Conservation (phyloP, 108 stramenopile species). For the Nannochloropsis gaditana region DNA sequence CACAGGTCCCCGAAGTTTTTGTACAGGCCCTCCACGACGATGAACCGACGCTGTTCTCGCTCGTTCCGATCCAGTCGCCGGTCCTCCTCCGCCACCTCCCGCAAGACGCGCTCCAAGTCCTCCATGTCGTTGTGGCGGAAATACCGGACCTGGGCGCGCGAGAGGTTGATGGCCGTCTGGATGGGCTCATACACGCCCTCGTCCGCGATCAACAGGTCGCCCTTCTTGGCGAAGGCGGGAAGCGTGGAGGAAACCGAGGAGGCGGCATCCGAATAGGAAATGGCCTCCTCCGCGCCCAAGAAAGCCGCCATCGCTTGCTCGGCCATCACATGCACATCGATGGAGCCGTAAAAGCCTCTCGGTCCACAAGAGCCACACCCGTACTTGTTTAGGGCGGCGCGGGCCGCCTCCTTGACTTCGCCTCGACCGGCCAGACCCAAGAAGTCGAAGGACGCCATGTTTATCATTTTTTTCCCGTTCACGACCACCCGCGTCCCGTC, state of each 20-base stretch:
- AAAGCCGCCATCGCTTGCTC: slow-evolving; percentile 76
- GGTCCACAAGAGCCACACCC: slow-evolving; percentile 97
- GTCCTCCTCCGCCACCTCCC: slow-evolving; percentile 63
- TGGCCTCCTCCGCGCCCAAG: slow-evolving; percentile 76
- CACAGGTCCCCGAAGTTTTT: slow-evolving; percentile 83
- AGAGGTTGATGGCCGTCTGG: slow-evolving; percentile 75
- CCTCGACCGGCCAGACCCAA: slow-evolving; percentile 42
- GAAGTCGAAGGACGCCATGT: slow-evolving; percentile 67
- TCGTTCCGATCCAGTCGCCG: slow-evolving; percentile 60
- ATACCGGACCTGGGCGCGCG: slow-evolving; percentile 75
- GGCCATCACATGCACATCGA: slow-evolving; percentile 80
- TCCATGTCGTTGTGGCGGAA: slow-evolving; percentile 95
- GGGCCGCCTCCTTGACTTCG: slow-evolving; percentile 61
- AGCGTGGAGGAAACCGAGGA: slow-evolving; percentile 68
- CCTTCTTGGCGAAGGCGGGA: slow-evolving; percentile 95
- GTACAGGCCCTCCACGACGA: slow-evolving; percentile 94
- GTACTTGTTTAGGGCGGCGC: slow-evolving; percentile 62
- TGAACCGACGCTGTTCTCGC: slow-evolving; percentile 87
- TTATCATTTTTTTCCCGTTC: slow-evolving; percentile 52
- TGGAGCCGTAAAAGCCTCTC: slow-evolving; percentile 99
- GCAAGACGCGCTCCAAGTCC: slow-evolving; percentile 82
- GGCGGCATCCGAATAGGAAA: slow-evolving; percentile 93
- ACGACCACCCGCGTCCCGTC: neutral
- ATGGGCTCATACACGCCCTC: slow-evolving; percentile 83
- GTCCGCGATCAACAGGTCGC: slow-evolving; percentile 87